Conservation (phyloP, 2,329 filamentous ascomycete species). For the Cadophora gregata region DNA sequence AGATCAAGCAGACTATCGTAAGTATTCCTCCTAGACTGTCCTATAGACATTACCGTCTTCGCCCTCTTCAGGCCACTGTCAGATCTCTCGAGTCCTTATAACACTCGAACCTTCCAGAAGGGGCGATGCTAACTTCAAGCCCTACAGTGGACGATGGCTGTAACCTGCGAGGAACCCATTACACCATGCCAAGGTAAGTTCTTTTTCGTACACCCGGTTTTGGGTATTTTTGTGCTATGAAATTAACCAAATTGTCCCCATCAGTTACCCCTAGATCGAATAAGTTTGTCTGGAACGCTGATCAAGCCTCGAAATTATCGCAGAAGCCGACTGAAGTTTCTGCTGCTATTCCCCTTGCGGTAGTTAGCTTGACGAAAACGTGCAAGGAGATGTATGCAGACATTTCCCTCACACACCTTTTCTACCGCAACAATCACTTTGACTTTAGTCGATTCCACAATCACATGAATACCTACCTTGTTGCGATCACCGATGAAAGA, state of each 20-base stretch:
- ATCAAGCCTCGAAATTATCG: neutral
- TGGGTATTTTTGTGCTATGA: neutral
- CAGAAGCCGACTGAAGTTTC: neutral
- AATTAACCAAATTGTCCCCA: neutral
- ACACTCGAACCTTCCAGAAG: neutral
- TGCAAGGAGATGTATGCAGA: constrained; percentile 30
- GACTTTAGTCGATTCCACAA: neutral
- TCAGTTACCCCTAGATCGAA: constrained; percentile 21
- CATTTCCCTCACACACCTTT: constrained; percentile 26
- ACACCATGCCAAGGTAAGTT: constrained; percentile 21
- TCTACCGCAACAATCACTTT: constrained; percentile 33
- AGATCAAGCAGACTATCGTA: constrained; percentile 26
- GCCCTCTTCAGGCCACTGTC: too few species aligned
- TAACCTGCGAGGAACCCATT: constrained; percentile 22
- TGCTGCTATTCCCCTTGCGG: constrained; percentile 17
- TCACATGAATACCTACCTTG: constrained; percentile 22
- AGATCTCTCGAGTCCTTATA: too few species aligned
- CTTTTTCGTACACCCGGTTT: too few species aligned
- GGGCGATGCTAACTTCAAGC: neutral
- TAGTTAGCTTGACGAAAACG: constrained; percentile 26
- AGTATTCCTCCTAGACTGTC: neutral
- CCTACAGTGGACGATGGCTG: constrained; percentile 17
- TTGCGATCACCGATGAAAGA: constrained; percentile 30
- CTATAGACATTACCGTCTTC: too few species aligned
- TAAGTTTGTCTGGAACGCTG: constrained; percentile 30